Evolutionary conservation across 208 protist species (phyloP).

Genomic region (Polymyxa betae): DNA sequence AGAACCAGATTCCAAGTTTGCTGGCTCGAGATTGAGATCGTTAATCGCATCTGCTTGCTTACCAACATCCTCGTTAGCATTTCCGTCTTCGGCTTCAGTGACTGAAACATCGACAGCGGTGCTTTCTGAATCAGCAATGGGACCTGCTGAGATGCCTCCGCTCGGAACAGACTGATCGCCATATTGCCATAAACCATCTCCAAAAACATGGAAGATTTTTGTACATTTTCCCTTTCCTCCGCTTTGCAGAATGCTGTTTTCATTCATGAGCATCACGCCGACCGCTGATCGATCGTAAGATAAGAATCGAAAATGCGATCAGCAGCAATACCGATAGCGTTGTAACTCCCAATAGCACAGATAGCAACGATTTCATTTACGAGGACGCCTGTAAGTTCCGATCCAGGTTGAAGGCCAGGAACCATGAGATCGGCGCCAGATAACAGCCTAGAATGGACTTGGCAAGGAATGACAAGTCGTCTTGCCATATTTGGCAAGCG

Average conservation of each 20-base stretch:
- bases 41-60: background rate
- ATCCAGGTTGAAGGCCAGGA: slow-evolving; percentile 17
- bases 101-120: background rate
- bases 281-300: background rate
- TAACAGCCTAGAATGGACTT: background rate
- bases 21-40: background rate
- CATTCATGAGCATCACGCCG: slow-evolving; percentile 25
- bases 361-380: background rate
- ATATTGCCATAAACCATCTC: slow-evolving; percentile 1
- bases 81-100: background rate
- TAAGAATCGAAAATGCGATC: background rate
- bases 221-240: slow-evolving; percentile 10
- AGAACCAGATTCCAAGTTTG: background rate
- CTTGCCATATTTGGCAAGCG: background rate
- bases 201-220: slow-evolving; percentile 7
- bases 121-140: background rate
- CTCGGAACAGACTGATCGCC: background rate
- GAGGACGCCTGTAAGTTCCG: background rate
- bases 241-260: background rate
- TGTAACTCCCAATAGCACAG: background rate
- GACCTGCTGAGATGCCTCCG: no score
- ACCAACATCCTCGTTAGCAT: background rate
- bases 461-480: background rate
- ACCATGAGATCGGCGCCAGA: slow-evolving; percentile 34
- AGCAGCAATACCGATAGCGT: background rate